These are phyloP conservation scores for Crithidia expoeki DNA, from an alignment of 208 protist species.

Conservation along the genomic window DNA sequence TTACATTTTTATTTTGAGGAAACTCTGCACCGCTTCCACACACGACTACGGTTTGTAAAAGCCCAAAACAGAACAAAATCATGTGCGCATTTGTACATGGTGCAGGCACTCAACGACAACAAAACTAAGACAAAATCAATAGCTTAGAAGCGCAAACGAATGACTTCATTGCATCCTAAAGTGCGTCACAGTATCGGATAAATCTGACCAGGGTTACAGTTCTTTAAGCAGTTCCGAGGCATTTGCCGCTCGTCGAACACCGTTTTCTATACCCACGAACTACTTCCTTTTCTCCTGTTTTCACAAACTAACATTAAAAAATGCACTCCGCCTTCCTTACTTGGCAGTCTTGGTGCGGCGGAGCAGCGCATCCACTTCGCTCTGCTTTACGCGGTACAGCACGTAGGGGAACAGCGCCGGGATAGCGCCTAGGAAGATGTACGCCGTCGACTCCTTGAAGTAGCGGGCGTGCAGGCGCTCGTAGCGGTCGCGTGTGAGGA, in stretches of 20 bases:
- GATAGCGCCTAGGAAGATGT: slow-evolving; percentile 81
- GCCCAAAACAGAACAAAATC: slow-evolving; percentile 14
- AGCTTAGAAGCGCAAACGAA: background rate
- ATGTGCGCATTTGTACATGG: background rate
- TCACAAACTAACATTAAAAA: no score
- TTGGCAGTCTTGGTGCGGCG: slow-evolving; percentile 64
- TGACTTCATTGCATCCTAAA: no score
- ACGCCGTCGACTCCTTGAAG: slow-evolving; percentile 74
- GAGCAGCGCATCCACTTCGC: slow-evolving; percentile 70
- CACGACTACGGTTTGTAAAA: slow-evolving; percentile 15
- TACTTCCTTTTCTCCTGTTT: no score
- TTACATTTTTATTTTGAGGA: no score
- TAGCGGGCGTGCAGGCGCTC: slow-evolving; percentile 80
- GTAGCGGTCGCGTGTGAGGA: slow-evolving; percentile 85
- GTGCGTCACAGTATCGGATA: no score
- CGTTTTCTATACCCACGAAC: no score
- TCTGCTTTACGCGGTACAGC: slow-evolving; percentile 79
- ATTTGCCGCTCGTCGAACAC: no score
- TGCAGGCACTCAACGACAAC: background rate
- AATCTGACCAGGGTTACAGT: no score
- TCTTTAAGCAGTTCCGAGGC: no score
- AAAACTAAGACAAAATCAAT: background rate
- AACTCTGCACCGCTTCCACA: no score
- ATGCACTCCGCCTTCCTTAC: slow-evolving; percentile 22
- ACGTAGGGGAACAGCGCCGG: slow-evolving; percentile 79